Conservation (phyloP, 805 yeast species). For the Pichia heedii region DNA sequence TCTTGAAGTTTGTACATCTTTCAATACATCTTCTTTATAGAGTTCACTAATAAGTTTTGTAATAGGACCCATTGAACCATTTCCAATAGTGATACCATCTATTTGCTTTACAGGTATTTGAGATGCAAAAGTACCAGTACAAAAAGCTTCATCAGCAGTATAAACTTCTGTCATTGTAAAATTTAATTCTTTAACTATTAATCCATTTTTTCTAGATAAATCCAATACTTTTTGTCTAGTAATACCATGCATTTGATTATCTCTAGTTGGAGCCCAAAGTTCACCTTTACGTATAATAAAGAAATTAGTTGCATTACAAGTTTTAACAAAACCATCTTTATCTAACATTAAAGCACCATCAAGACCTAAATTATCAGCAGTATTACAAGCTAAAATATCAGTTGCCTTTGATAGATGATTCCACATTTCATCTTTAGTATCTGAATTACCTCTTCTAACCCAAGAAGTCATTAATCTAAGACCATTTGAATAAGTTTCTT, state of each 20-base stretch:
- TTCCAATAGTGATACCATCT: conserved; percentile 2
- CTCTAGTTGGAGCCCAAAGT: conserved; percentile 4
- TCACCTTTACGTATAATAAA: conserved; percentile 3
- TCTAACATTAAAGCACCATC: conserved; percentile 6
- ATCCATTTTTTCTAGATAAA: background rate
- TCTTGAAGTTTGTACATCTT: background rate
- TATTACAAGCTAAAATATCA: conserved; percentile 1
- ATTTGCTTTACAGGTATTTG: conserved; percentile 1
- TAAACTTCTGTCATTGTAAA: conserved; percentile 2
- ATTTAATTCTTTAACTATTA: background rate
- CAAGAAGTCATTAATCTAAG: conserved; percentile 1
- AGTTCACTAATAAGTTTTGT: background rate
- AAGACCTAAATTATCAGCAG: conserved; percentile 1
- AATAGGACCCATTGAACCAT: conserved; percentile 1
- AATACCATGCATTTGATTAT: conserved; percentile 6
- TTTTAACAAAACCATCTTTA: conserved; percentile 2
- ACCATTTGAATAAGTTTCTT: background rate
- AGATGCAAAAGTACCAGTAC: conserved; percentile 5
- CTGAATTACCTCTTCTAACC: conserved; percentile 4
- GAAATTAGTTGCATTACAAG: conserved; percentile 5
- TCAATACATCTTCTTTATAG: conserved; percentile 1
- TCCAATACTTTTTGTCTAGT: conserved; percentile 4
- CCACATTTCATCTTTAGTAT: conserved; percentile 6
- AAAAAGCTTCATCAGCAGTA: conserved; percentile 4
- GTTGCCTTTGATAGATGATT: conserved; percentile 5